Conservation (phyloP, 2,329 filamentous ascomycete genomes). For the Xylariales sp. region DNA sequence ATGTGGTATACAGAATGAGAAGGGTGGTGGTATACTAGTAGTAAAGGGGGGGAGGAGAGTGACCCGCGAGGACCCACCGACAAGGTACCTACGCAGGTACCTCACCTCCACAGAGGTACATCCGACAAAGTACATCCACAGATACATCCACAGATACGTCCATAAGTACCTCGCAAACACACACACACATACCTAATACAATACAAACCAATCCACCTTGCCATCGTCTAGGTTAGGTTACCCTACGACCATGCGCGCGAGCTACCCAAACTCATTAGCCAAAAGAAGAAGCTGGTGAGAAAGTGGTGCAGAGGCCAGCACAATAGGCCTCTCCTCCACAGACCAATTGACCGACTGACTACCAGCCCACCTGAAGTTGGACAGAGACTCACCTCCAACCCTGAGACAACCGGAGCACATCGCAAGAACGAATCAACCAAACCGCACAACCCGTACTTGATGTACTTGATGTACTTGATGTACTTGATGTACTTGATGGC, state of each 20-base stretch:
- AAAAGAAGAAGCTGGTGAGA: constrained; percentile 1
- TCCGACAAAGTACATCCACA: no score
- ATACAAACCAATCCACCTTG: constrained; percentile 9
- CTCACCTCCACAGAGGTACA: no score
- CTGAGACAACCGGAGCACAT: constrained; percentile 21
- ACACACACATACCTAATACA: background rate
- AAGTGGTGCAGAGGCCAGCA: background rate
- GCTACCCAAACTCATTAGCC: background rate
- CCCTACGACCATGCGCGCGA: no score
- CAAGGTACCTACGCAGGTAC: no score
- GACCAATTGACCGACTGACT: constrained; percentile 1
- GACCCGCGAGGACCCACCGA: no score
- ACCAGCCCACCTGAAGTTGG: constrained; percentile 19
- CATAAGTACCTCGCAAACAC: background rate
- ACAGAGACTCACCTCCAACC: background rate
- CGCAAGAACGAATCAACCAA: constrained; percentile 12
- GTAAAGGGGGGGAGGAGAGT: no score
- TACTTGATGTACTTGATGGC: constrained; percentile 1
- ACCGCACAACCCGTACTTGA: constrained; percentile 9
- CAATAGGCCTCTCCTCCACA: constrained; percentile 1
- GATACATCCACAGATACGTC: no score
- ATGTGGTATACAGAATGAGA: constrained; percentile 1
- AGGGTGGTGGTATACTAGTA: background rate
- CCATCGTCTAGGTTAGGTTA: background rate
- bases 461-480: background rate